phyloP scores from a whole-genome alignment of 441 rosid genomes.

The Arabidopsis lyrata region DNA sequence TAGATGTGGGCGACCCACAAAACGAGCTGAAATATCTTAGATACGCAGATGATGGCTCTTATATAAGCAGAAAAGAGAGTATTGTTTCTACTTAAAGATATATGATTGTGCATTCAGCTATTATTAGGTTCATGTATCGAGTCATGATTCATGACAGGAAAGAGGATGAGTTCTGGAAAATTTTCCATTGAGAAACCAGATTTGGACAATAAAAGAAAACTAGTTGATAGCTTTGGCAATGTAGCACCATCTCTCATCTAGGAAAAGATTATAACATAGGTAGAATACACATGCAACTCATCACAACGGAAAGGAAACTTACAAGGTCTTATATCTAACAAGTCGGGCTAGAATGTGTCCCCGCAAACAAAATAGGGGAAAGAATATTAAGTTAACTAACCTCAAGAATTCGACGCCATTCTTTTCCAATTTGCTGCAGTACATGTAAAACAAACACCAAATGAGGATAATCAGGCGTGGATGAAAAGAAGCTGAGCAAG shows the following conservation, averaged over 20 bases:
- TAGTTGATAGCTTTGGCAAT: not conserved
- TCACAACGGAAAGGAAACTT: not conserved
- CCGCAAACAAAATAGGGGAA: not conserved
- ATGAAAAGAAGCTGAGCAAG: slow-evolving; percentile 10
- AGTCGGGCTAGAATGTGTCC: not conserved
- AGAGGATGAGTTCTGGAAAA: not conserved
- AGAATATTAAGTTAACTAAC: not conserved
- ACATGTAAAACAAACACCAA: slow-evolving; percentile 19
- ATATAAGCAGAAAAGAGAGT: not conserved
- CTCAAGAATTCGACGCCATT: slow-evolving; percentile 24
- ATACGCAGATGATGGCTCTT: slow-evolving; percentile 2
- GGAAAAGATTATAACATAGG: not conserved
- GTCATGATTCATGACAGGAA: not conserved
- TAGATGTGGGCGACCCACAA: too few species aligned
- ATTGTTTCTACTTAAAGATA: not conserved
- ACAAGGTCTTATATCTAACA: not conserved
- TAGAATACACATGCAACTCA: not conserved
- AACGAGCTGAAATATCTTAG: too few species aligned
- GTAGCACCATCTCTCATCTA: not conserved
- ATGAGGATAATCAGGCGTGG: not conserved
- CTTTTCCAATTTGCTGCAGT: slow-evolving; percentile 27
- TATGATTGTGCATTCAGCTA: not conserved
- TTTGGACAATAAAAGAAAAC: not conserved
- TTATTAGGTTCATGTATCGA: not conserved
- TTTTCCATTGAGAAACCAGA: not conserved